Evolutionary conservation across 108 stramenopile species (phyloP).

Genomic region (Aureococcus anophagefferens): DNA sequence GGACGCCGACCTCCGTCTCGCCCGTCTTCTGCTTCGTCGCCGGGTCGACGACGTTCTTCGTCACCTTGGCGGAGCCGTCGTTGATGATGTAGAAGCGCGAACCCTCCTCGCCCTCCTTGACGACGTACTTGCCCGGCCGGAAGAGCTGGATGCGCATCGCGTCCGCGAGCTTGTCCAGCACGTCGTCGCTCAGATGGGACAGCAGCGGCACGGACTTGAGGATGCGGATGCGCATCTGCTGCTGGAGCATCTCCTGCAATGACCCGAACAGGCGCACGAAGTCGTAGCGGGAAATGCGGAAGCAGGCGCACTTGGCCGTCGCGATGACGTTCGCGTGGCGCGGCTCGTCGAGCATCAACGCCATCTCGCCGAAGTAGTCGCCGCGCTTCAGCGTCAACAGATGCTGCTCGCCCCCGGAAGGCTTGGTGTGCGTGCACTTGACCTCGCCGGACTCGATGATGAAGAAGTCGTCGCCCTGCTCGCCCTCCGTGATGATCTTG

Average conservation of each 20-base stretch:
- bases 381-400: constrained; percentile 7
- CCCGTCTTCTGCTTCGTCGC: not conserved
- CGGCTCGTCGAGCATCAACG: constrained; percentile 21
- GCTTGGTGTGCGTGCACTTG: constrained; percentile 9
- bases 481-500: constrained; percentile 65
- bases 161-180: constrained; percentile 9
- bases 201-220: not conserved
- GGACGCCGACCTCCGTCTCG: constrained; percentile 37
- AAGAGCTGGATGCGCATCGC: constrained; percentile 11
- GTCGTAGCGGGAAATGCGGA: not conserved
- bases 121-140: constrained; percentile 17
- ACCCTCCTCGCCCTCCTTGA: constrained; percentile 24
- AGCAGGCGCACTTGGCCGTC: not conserved
- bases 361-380: constrained; percentile 35
- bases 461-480: constrained; percentile 86
- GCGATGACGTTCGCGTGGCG: not conserved
- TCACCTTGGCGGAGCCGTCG: constrained; percentile 21
- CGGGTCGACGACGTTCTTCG: not conserved
- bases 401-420: constrained; percentile 10
- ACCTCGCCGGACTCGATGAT: constrained; percentile 77
- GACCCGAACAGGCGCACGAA: not conserved
- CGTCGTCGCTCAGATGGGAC: not conserved
- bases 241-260: not conserved
- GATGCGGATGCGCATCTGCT: not conserved
- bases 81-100: constrained; percentile 32